phyloP scores from a whole-genome alignment of 225 moss, liverwort and hornwort species.

The Antitrichia curtipendula region DNA sequence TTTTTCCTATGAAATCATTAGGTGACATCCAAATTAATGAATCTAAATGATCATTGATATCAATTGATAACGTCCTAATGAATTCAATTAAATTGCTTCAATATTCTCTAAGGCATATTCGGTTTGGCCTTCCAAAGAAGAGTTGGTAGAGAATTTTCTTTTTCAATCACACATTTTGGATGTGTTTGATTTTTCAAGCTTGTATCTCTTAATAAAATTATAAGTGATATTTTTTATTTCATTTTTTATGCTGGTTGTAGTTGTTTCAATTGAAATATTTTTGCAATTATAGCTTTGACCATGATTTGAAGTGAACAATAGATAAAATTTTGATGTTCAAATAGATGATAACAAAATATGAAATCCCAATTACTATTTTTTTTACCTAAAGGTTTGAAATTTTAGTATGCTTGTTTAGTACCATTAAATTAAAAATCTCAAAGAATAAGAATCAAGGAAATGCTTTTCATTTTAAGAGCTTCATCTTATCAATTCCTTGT shows the following conservation, averaged over 20 bases:
- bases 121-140: neutral
- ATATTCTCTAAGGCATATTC: no score
- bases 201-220: no score
- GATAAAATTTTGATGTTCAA: neutral
- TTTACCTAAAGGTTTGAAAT: neutral
- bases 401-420: neutral
- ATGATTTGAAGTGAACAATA: neutral
- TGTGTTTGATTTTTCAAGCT: neutral
- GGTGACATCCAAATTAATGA: neutral
- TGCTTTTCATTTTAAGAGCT: neutral
- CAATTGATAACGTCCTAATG: fast-evolving
- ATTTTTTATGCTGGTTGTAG: neutral
- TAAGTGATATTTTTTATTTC: neutral
- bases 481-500: no score
- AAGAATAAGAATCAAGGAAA: neutral
- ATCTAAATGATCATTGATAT: neutral
- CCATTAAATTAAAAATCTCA: neutral
- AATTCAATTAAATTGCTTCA: neutral
- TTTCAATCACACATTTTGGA: neutral
- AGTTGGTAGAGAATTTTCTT: neutral
- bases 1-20: neutral
- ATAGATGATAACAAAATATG: neutral
- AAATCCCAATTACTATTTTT: no score
- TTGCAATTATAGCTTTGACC: neutral
- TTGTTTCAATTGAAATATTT: neutral